Conservation (phyloP, 2,329 filamentous ascomycete genomes). For the Colletotrichum sojae region DNA sequence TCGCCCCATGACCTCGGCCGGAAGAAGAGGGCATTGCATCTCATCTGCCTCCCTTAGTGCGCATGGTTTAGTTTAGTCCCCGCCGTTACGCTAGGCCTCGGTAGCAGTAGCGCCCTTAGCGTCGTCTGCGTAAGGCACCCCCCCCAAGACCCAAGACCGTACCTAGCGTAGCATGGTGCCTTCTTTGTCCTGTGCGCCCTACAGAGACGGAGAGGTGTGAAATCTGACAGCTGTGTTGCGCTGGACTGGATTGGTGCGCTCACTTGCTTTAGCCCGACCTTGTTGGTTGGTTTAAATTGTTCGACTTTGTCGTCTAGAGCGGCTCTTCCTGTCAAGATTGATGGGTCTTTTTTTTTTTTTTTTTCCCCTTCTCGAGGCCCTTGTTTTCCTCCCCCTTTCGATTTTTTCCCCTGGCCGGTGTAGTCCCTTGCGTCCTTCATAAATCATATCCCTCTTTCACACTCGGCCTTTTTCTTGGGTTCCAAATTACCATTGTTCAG, state of each 20-base stretch:
- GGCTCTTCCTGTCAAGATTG: neutral
- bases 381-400: neutral
- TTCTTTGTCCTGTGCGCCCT: slow-evolving; percentile 30
- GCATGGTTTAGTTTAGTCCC: slow-evolving; percentile 29
- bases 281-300: slow-evolving; percentile 23
- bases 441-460: neutral
- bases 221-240: slow-evolving; percentile 26
- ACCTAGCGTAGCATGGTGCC: slow-evolving; percentile 6
- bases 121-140: neutral
- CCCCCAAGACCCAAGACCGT: too few species aligned
- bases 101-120: slow-evolving; percentile 8
- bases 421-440: neutral
- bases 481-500: neutral
- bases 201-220: slow-evolving; percentile 27
- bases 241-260: slow-evolving; percentile 13
- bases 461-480: neutral
- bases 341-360: neutral
- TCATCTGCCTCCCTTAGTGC: slow-evolving; percentile 11
- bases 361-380: neutral
- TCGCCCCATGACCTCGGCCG: slow-evolving; percentile 4
- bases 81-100: slow-evolving; percentile 33
- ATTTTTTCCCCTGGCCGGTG: neutral
- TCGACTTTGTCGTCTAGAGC: slow-evolving; percentile 16
- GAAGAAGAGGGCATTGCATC: slow-evolving; percentile 1
- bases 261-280: neutral